A percentile compares a stretch with the other conserved stretches of the same genome.
phyloP scores from a whole-genome alignment of 192 early-diverging fungal genomes.

The Umbelopsis sp. region DNA sequence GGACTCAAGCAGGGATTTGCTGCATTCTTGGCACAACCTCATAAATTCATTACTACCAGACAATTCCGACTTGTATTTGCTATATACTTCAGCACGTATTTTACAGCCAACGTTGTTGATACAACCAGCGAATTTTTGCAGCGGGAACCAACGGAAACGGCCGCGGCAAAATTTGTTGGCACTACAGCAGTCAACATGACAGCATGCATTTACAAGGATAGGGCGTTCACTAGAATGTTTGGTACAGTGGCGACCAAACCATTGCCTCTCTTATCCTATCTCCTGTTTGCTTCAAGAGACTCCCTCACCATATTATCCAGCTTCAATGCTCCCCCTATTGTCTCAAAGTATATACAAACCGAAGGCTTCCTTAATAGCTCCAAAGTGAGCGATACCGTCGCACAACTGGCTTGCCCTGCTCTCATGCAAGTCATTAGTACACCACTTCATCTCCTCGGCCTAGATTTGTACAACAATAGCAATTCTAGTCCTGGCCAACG shows the following conservation, averaged over 20 bases:
- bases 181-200: conserved; percentile 46
- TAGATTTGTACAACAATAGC: conserved; percentile 49
- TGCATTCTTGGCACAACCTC: conserved; percentile 32
- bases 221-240: conserved; percentile 52
- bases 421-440: conserved; percentile 43
- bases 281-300: conserved; percentile 46
- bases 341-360: conserved; percentile 15
- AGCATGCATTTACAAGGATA: conserved; percentile 48
- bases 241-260: conserved; percentile 32
- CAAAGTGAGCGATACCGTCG: conserved; percentile 8
- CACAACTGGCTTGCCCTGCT: conserved; percentile 46
- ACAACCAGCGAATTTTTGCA: conserved; percentile 38
- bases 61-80: conserved; percentile 39
- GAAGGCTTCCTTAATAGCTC: conserved; percentile 3
- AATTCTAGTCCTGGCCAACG: conserved; percentile 2
- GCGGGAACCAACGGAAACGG: conserved; percentile 18
- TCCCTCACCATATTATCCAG: conserved; percentile 46
- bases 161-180: conserved; percentile 41
- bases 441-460: conserved; percentile 45
- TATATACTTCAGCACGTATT: conserved; percentile 45
- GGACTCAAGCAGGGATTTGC: conserved; percentile 40
- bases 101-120: conserved; percentile 43
- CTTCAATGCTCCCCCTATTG: conserved; percentile 43
- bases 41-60: conserved; percentile 29
- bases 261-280: conserved; percentile 39